These are phyloP conservation scores for Chrysoporthe cubensis DNA, from an alignment of 2,329 filamentous ascomycete genomes.

Conservation along the genomic window DNA sequence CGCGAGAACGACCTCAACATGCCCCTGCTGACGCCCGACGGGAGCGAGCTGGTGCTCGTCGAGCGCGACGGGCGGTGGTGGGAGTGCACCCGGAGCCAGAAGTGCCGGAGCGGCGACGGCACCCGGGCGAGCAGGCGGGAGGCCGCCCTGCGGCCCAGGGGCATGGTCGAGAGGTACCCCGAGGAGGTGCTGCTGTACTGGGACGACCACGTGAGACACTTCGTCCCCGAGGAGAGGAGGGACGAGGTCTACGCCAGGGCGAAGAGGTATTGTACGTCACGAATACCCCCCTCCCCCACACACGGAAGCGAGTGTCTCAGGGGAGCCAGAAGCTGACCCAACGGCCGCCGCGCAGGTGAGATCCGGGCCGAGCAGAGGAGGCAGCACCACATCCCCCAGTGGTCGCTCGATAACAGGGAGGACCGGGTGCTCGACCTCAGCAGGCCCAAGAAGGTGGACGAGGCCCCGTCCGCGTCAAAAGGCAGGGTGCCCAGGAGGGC, in stretches of 20 bases:
- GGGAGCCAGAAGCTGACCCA: neutral
- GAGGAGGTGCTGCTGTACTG: slow-evolving; percentile 29
- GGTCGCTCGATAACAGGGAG: slow-evolving; percentile 25
- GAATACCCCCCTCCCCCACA: neutral
- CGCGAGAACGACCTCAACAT: slow-evolving; percentile 29
- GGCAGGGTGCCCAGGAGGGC: neutral
- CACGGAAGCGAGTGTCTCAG: too few species aligned
- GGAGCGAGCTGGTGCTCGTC: slow-evolving; percentile 26
- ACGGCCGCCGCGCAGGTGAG: slow-evolving; percentile 1
- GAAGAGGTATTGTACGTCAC: slow-evolving; percentile 20
- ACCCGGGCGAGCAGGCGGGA: neutral
- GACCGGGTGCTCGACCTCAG: slow-evolving; percentile 19
- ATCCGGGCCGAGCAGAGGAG: slow-evolving; percentile 26
- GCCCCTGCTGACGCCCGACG: slow-evolving; percentile 28
- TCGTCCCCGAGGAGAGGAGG: slow-evolving; percentile 17
- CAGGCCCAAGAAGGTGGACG: slow-evolving; percentile 9
- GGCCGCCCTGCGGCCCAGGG: slow-evolving; percentile 11
- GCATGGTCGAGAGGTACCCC: slow-evolving; percentile 27
- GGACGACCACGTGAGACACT: slow-evolving; percentile 27
- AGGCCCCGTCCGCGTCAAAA: neutral
- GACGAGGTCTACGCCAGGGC: slow-evolving; percentile 24
- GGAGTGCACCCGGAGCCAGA: slow-evolving; percentile 25
- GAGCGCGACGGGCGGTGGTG: slow-evolving; percentile 24
- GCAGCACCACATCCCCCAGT: slow-evolving; percentile 21
- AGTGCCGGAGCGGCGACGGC: slow-evolving; percentile 19